phyloP scores from a whole-genome alignment of 495 filamentous ascomycete genomes.

The Rusavskia elegans region DNA sequence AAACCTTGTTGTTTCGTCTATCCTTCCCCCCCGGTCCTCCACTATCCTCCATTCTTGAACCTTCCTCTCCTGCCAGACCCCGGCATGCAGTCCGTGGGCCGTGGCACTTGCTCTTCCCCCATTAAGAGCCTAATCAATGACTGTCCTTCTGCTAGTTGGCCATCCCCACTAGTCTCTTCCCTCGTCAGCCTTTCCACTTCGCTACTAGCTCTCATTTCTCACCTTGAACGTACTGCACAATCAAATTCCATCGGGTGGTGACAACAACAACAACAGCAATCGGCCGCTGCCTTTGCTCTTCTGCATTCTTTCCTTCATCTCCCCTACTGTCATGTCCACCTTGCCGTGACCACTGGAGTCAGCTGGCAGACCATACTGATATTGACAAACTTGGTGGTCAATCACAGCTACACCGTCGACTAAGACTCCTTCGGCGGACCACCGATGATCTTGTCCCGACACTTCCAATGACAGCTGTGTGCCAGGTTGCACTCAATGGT shows the following conservation, averaged over 20 bases:
- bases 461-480: neutral
- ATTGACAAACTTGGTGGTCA: too few species aligned
- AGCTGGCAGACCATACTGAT: too few species aligned
- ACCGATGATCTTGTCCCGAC: neutral
- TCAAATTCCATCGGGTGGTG: neutral
- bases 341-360: too few species aligned
- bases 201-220: constrained; percentile 14
- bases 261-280: neutral
- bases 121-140: neutral
- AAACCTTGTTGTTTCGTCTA: neutral
- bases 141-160: neutral
- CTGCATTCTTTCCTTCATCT: constrained; percentile 3
- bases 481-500: constrained; percentile 4
- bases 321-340: neutral
- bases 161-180: neutral
- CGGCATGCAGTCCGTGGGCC: neutral
- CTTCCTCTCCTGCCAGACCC: neutral
- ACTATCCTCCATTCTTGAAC: neutral
- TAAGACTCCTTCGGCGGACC: neutral
- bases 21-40: neutral
- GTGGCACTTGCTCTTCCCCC: neutral
- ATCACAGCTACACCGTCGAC: neutral
- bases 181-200: constrained; percentile 5
- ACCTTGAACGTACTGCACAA: constrained; percentile 1
- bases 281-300: neutral